Evolutionary conservation across 768 basidiomycete genomes (phyloP).

Genomic region (Rhodotorula kratochvilovae): DNA sequence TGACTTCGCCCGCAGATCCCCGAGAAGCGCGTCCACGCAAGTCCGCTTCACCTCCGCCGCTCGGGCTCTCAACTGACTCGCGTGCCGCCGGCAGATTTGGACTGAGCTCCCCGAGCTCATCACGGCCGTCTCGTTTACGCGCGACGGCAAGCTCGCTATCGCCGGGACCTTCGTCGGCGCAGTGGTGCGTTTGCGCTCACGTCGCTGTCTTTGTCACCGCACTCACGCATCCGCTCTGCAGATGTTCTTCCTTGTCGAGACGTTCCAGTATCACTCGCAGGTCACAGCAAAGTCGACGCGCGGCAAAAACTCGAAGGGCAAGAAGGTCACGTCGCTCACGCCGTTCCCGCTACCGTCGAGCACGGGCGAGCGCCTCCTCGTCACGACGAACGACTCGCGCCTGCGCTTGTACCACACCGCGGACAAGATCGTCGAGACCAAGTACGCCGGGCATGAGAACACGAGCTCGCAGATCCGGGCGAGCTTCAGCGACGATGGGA

Average conservation of each 20-base stretch:
- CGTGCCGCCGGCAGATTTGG: slow-evolving; percentile 23
- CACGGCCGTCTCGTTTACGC: slow-evolving; percentile 42
- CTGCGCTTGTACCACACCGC: slow-evolving; percentile 40
- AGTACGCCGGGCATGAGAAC: slow-evolving; percentile 44
- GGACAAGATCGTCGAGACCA: slow-evolving; percentile 38
- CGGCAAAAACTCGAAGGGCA: slow-evolving; percentile 43
- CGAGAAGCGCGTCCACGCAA: slow-evolving; percentile 38
- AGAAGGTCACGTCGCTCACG: slow-evolving; percentile 43
- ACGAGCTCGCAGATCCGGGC: slow-evolving; percentile 40
- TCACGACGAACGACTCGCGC: slow-evolving; percentile 44
- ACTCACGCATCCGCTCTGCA: neutral
- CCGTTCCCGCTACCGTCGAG: slow-evolving; percentile 25
- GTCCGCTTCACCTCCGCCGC: neutral
- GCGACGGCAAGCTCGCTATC: slow-evolving; percentile 41
- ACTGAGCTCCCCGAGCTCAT: slow-evolving; percentile 43
- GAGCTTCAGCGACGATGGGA: slow-evolving; percentile 39
- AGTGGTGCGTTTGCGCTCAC: slow-evolving; percentile 23
- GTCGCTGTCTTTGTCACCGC: neutral
- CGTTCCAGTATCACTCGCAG: slow-evolving; percentile 30
- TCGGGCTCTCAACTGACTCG: neutral
- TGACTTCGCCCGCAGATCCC: too few relatives aligned
- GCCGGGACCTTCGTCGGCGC: slow-evolving; percentile 42
- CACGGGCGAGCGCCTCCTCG: slow-evolving; percentile 36
- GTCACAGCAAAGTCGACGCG: slow-evolving; percentile 35
- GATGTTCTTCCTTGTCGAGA: slow-evolving; percentile 40